Base-by-base conservation (phyloP, 441 rosid species). In the Gossypium gossypioides region DNA sequence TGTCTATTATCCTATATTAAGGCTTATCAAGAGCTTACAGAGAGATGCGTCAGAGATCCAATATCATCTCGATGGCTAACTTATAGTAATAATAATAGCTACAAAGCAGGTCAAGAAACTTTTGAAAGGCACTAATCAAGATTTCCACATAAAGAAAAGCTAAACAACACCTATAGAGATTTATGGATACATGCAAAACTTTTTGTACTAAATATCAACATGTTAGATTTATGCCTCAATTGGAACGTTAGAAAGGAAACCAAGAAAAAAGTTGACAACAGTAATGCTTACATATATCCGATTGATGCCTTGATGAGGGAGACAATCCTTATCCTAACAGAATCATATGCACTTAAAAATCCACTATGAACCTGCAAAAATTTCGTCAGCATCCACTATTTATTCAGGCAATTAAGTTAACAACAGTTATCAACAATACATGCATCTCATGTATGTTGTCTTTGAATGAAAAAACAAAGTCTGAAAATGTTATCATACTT, bases 361-460 rank as follows among this genome's bases (percentile, higher is more conserved):
- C 98, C 98, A 81, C 92, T 88, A 72, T 94, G 96, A 72, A 94
- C 97, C 98, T 91, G 86, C 55, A 76, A 83, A 67, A 75, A 76
- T 68, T 19, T 12, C 24, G 52, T 16, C 24, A 72, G 63, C 63
- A 70, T 16, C 29, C 56, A 40, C 64, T 62, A 71, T 12, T 37
- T 42, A 7, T 16, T 74, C 57, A 79, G 19, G 57, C 13, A 61
- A 56, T 52, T 59, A 8, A 56, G 25, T 42, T 29, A 21, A 55
- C n/a, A 48, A 58, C 27, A 13, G 27, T 40, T 18, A 54, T 61
- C 51, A 65, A 57, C 9, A 72, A 56, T 54, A 6, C 8, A 10
- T 50, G 22, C 71, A 61, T 68, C 34, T 40, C 7, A 54, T 46
- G 54, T 19, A 13, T 29, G 32, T 56, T 37, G n/a, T 32, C 42